Conservation (phyloP, 1,284 basidiomycete genomes). For the Flammula alnicola region DNA sequence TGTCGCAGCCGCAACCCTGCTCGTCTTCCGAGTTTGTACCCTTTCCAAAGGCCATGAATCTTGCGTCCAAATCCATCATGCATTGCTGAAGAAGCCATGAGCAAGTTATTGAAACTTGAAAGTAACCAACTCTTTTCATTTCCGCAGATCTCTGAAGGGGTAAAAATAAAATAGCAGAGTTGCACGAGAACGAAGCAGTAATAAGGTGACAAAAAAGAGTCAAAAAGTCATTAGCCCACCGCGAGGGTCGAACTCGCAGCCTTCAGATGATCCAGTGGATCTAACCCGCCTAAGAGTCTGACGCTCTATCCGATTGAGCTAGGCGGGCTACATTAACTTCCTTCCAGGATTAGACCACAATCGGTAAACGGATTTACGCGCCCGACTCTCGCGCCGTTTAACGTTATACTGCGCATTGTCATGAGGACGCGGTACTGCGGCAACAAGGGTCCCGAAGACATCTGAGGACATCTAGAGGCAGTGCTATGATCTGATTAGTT, state of each 20-base stretch:
- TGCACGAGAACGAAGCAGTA: no score
- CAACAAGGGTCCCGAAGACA: no score
- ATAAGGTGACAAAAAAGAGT: conserved; percentile 6
- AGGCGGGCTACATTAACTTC: no score
- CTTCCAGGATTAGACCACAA: no score
- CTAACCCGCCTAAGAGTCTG: conserved; percentile 35
- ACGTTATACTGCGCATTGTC: conserved; percentile 10
- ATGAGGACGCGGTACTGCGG: no score
- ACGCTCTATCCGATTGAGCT: conserved; percentile 89
- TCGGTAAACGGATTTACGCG: no score
- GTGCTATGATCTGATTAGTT: neutral
- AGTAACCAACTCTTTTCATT: no score
- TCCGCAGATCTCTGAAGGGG: no score
- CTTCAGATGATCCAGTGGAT: conserved; percentile 62
- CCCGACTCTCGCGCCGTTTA: no score
- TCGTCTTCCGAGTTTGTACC: neutral
- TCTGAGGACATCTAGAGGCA: neutral
- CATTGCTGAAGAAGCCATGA: no score
- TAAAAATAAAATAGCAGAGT: no score
- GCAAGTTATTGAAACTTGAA: no score
- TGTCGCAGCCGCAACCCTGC: conserved; percentile 31
- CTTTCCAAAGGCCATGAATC: conserved; percentile 6
- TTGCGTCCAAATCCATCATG: conserved; percentile 1
- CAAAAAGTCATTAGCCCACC: conserved; percentile 65
- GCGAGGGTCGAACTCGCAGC: conserved; percentile 91